Conservation (phyloP, 495 filamentous ascomycete species). For the Podospora fimiseda region DNA sequence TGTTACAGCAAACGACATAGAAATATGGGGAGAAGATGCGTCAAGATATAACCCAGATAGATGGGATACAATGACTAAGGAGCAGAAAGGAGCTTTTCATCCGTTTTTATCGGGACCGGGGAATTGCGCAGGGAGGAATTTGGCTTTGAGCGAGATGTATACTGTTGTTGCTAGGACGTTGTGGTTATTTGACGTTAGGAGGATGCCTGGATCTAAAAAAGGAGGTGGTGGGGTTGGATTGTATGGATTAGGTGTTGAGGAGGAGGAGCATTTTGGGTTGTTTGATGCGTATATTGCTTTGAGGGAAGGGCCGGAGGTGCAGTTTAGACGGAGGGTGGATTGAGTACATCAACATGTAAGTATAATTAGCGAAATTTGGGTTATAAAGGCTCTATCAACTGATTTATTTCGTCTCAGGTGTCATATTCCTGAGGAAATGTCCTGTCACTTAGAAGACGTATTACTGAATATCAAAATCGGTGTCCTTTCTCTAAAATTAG, state of each 20-base stretch:
- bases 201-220: slow-evolving; percentile 2
- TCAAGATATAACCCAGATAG: background rate
- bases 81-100: slow-evolving; percentile 5
- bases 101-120: slow-evolving; percentile 17
- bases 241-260: slow-evolving; percentile 3
- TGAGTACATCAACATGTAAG: no score
- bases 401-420: no score
- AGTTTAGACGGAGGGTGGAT: slow-evolving; percentile 9
- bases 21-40: background rate
- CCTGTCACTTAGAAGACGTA: no score
- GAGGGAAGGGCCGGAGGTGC: slow-evolving; percentile 12
- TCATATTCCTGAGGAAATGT: no score
- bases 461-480: no score
- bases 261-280: slow-evolving; percentile 8
- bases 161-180: slow-evolving; percentile 15
- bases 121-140: slow-evolving; percentile 21
- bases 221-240: slow-evolving; percentile 10
- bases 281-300: slow-evolving; percentile 8
- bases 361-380: no score
- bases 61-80: slow-evolving; percentile 7
- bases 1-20: background rate
- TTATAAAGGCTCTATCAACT: no score
- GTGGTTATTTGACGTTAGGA: background rate
- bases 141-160: slow-evolving; percentile 19
- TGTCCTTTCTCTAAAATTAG: no score